Conservation (phyloP, 805 yeast species). For the Yamadazyma laniorum region DNA sequence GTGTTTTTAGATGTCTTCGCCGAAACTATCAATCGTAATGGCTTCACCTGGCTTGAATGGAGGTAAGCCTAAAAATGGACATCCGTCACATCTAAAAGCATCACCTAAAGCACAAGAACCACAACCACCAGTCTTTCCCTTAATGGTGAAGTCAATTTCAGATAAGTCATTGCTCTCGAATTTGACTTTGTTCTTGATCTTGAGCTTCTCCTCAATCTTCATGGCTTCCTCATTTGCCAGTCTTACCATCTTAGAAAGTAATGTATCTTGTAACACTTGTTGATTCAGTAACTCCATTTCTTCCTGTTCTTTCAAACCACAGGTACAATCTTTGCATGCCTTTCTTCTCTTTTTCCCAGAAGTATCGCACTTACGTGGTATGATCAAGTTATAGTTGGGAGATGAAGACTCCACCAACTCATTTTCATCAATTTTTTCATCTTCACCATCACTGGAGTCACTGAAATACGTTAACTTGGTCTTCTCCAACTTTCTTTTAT, state of each 20-base stretch:
- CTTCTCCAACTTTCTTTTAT: conserved; percentile 44
- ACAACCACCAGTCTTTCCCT: conserved; percentile 96
- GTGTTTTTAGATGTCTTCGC: conserved; percentile 64
- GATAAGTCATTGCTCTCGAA: conserved; percentile 69
- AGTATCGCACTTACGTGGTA: conserved; percentile 59
- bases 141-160: conserved; percentile 93
- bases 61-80: conserved; percentile 95
- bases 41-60: conserved; percentile 98
- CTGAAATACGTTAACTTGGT: conserved; percentile 56
- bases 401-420: conserved; percentile 30
- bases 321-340: conserved; percentile 97
- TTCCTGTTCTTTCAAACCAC: conserved; percentile 91
- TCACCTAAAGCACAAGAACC: conserved; percentile 97
- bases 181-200: conserved; percentile 48
- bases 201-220: conserved; percentile 50
- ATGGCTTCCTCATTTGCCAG: conserved; percentile 55
- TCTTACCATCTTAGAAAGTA: conserved; percentile 48
- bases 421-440: conserved; percentile 35
- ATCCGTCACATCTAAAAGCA: conserved; percentile 97
- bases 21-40: conserved; percentile 69
- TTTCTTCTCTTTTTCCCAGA: conserved; percentile 68
- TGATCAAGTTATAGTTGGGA: conserved; percentile 37
- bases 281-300: conserved; percentile 54
- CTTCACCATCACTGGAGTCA: conserved; percentile 52
- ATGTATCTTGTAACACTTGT: conserved; percentile 42